A percentile compares a stretch with the other conserved stretches of the same genome.
phyloP scores from a whole-genome alignment of 1,139 yeast species.

The Wickerhamomyces sp. region DNA sequence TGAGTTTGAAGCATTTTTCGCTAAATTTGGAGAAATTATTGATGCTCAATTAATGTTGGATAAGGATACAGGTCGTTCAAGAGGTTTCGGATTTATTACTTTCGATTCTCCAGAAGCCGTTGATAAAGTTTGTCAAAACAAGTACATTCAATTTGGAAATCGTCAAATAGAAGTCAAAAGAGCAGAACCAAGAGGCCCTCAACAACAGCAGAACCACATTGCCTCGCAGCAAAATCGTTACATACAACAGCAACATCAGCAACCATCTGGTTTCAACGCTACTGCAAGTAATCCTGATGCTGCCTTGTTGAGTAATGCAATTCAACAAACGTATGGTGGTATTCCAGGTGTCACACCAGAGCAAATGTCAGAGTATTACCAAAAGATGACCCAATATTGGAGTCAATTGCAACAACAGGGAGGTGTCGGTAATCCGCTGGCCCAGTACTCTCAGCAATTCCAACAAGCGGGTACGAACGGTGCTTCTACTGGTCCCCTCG shows the following conservation, averaged over 20 bases:
- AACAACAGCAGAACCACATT: conserved; percentile 37
- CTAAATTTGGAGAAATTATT: conserved; percentile 86
- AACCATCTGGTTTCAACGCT: conserved; percentile 4
- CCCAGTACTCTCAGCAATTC: conserved; percentile 36
- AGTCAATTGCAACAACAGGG: conserved; percentile 51
- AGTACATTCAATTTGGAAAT: conserved; percentile 79
- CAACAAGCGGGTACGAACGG: conserved; percentile 45
- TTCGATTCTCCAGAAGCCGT: conserved; percentile 96
- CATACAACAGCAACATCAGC: conserved; percentile 19
- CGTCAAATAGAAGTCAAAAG: conserved; percentile 93
- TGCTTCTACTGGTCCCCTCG: conserved; percentile 32
- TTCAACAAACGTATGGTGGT: conserved; percentile 9
- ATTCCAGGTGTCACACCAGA: conserved; percentile 62
- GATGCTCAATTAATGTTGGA: conserved; percentile 98
- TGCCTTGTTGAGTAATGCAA: conserved; percentile 13
- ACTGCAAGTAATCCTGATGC: conserved; percentile 8
- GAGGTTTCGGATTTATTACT: conserved; percentile 98
- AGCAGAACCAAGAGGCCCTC: conserved; percentile 88
- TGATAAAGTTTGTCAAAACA: conserved; percentile 81
- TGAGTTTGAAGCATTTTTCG: conserved; percentile 84
- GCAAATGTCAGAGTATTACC: conserved; percentile 86
- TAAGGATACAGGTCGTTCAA: conserved; percentile 94
- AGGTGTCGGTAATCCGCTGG: conserved; percentile 32
- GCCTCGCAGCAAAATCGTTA: conserved; percentile 28
- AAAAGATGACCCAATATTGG: conserved; percentile 77